Evolutionary conservation across 495 filamentous ascomycete species (phyloP).

Genomic region (Tirmania nivea): DNA sequence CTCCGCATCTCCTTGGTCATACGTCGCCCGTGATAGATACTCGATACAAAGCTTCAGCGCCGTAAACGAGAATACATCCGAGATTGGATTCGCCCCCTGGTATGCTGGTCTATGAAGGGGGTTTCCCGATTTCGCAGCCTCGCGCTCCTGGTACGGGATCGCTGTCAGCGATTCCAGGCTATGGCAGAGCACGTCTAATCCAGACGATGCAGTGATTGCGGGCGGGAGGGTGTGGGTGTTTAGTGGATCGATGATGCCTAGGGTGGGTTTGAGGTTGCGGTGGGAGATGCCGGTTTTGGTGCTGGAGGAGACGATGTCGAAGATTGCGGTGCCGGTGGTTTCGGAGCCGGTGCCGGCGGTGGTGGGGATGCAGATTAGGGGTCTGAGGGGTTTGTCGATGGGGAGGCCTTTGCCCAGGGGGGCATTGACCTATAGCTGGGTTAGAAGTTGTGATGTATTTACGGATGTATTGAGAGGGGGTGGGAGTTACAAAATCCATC

Average conservation of each 20-base stretch:
- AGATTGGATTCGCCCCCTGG: conserved; percentile 92
- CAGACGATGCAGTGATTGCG: conserved; percentile 70
- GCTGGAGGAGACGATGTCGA: conserved; percentile 69
- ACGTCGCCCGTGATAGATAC: conserved; percentile 45
- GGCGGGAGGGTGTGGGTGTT: conserved; percentile 91
- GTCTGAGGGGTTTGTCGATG: conserved; percentile 53
- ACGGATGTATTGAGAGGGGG: background rate
- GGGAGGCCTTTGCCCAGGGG: conserved; percentile 75
- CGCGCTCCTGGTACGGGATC: conserved; percentile 69
- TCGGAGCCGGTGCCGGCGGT: conserved; percentile 90
- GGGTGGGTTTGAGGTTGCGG: conserved; percentile 78
- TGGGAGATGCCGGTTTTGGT: conserved; percentile 94
- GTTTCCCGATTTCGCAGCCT: conserved; percentile 57
- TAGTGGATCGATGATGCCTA: conserved; percentile 87
- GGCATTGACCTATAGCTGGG: conserved; percentile 40
- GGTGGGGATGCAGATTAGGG: conserved; percentile 81
- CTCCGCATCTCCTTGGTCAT: conserved; percentile 42
- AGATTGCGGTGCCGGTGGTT: conserved; percentile 94
- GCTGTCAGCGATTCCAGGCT: conserved; percentile 88
- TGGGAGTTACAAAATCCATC: conserved; percentile 47
- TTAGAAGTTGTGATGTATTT: background rate
- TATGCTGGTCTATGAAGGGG: conserved; percentile 83
- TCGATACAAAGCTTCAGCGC: conserved; percentile 63
- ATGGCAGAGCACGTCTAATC: conserved; percentile 88
- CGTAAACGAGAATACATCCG: conserved; percentile 78